Base-by-base conservation (phyloP, 495 filamentous ascomycete genomes). In the Rhizodiscina lignyota region DNA sequence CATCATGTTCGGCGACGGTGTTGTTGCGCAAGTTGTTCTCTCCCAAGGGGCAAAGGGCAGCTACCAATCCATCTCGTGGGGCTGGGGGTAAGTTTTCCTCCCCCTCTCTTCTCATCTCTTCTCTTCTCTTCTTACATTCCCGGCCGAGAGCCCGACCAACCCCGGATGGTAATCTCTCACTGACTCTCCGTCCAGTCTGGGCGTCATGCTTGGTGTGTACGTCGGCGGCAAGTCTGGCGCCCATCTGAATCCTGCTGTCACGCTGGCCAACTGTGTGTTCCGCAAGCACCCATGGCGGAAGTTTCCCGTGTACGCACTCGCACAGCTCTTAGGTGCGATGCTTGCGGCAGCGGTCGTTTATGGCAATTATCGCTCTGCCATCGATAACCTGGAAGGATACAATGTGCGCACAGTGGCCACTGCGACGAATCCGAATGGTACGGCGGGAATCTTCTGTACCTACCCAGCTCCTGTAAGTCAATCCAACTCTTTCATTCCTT, bases 161-260 rank as follows among this genome's bases (percentile, higher is more conserved):
- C 24, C 24, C 24, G 13, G 15, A 39, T 10, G 4, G n/a, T 13
- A 19, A 13, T 27, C 24, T 8, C 24, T 27, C 8, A 27, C 24
- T 8, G 8, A 27, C 13, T n/a, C n/a, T n/a, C n/a, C n/a, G n/a
- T 8, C 8, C 24, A 27, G 62, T 10, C 37, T 67, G 22, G 74
- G 68, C 3, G 68, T 77, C 18, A 75, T 78, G 72, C 57, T 80
- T 1, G 74, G 71, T n/a, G 61, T 77, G 21, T 78, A 78, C 42
- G 60, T 63, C 6, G 67, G 64, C 32, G 68, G 68, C 24, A 55
- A 65, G 36, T 67, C 62, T 18, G 74, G 75, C 22, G 68, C 61
- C 2, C 69, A 76, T 44, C 59, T 80, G 43, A 79, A 80, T 40
- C 72, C 74, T 5, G 74, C 71, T 19, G 61, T 78, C 5, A 77